Base-by-base conservation (phyloP, 2,329 filamentous ascomycete species). In the Phaeosphaeriaceae sp. region DNA sequence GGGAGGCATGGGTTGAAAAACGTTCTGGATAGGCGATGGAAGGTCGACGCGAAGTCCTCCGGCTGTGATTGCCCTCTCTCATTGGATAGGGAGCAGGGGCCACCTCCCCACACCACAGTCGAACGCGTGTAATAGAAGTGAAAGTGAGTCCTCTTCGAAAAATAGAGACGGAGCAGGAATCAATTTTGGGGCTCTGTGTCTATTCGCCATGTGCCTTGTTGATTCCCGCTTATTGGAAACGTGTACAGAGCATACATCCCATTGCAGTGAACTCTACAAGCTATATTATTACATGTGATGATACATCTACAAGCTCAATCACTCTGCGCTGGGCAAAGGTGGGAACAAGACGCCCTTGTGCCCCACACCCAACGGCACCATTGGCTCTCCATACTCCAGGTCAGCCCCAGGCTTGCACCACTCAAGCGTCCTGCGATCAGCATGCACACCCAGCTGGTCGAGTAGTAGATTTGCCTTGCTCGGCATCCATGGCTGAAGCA, bases 401-500 rank as follows among this genome's bases (percentile, higher is more conserved):
- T 98, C 95, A 9, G 78, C 82, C 1, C 88, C 88, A 25, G 88
- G 79, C 24, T 65, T 73, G 5, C 92, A 89, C 72, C 87, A 85
- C 19, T 84, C 80, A 58, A 92, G 85, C 0, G 81, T 85, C 56
- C 94, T 84, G 52, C 85, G 85, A 10, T 85, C 82, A 9, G 81
- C 74, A 2, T 81, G 79, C 4, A 99, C 93, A 1, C 91, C 89
- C 9, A 99, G 81, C 69, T 89, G 85, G 73, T 97, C 90, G 0
- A 99, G 84, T 31, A 97, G 78, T 64, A 86, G 80, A 11, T 79
- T 78, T 48, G 92, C 86, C 76, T 96, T 96, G 42, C 81, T 83
- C 0, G 95, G 95, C 85, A 99, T 96, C 71, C 93, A 91, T 1
- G 95, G 93, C 76, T 97, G 93, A 46, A 99, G 81, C 48, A 98